These are phyloP conservation scores for Macrotyloma uniflorum DNA, from an alignment of 306 rosid genomes.

Conservation along the genomic window DNA sequence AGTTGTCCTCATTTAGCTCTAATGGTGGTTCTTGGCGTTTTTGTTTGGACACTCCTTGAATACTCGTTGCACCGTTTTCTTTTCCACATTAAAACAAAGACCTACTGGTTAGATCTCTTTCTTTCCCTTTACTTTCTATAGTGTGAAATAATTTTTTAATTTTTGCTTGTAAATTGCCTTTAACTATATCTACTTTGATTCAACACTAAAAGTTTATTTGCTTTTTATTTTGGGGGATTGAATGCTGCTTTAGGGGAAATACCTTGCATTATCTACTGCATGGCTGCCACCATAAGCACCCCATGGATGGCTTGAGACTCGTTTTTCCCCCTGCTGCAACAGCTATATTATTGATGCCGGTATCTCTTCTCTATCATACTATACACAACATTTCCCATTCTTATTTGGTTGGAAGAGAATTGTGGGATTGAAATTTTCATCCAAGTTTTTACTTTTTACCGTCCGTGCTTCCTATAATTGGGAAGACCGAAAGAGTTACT, in stretches of 20 bases:
- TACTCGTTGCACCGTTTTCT: conserved; percentile 88
- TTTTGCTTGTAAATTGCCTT: conserved; percentile 21
- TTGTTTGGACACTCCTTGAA: conserved; percentile 80
- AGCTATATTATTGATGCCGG: conserved; percentile 73
- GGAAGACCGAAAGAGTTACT: not conserved
- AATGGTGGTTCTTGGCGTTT: conserved; percentile 63
- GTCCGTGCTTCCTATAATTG: conserved; percentile 3
- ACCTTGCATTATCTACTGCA: conserved; percentile 90
- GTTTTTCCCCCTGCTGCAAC: conserved; percentile 97
- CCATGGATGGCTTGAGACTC: conserved; percentile 96
- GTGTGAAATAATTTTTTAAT: conserved; percentile 15
- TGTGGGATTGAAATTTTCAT: conserved; percentile 3
- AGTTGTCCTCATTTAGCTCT: conserved; percentile 56
- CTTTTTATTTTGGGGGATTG: conserved; percentile 8
- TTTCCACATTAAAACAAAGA: conserved; percentile 88
- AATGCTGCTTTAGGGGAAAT: conserved; percentile 72
- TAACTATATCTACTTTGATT: not conserved
- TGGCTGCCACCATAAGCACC: conserved; percentile 99
- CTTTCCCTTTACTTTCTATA: not conserved
- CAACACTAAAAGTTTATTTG: conserved; percentile 21
- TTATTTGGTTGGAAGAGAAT: conserved; percentile 1
- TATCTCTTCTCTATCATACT: conserved; percentile 44
- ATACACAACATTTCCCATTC: conserved; percentile 7
- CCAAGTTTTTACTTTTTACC: not conserved
- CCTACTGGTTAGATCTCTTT: conserved; percentile 74